Base-by-base conservation (phyloP, 2,329 filamentous ascomycete species). In the Calonectria pteridis region DNA sequence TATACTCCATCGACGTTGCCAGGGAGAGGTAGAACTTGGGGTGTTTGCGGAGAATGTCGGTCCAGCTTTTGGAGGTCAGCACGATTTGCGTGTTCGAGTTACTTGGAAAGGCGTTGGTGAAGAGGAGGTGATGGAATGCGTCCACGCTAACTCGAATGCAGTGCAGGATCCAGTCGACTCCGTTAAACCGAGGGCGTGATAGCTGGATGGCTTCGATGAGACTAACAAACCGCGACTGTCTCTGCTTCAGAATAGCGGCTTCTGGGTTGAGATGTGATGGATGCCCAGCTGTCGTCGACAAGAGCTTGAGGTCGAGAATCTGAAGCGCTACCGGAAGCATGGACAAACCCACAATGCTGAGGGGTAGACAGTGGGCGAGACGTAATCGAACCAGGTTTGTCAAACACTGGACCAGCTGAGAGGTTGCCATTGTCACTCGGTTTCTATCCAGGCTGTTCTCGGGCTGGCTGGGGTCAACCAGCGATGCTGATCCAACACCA, bases 61-160 rank as follows among this genome's bases (percentile, higher is more conserved):
- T 69, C 67, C 67, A 69, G 46, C 67, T 69, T 43, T 62, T 63
- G 4, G 67, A 69, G 7, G 55, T 53, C 10, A 59, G 23, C 2
- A 69, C 31, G 20, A 63, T 58, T 14, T 33, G 67, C 11, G 49
- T 26, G 6, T 40, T 69, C 31, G 33, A 20, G 20, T 69, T 63
- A n/a, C 55, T 51, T 14, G 67, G n/a, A 20, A 37, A 63, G 23
- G 55, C 33, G 20, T 62, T 63, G 23, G 67, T 63, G 6, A 69
- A 69, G n/a, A 69, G 46, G 5, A 69, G 46, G 9, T 49, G 40
- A 6, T 69, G 59, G 23, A 69, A 69, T 6, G 67, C 46, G 13
- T 69, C 67, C 18, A 69, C 67, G 46, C 55, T 63, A 7, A 69
- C 55, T n/a, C 67, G 55, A 28, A 69, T 63, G 55, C 67, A 69